A percentile compares a stretch with the other conserved stretches of the same genome.
Evolutionary conservation across 2,329 filamentous ascomycete species (phyloP).

Genomic region (Huntiella savannae): DNA sequence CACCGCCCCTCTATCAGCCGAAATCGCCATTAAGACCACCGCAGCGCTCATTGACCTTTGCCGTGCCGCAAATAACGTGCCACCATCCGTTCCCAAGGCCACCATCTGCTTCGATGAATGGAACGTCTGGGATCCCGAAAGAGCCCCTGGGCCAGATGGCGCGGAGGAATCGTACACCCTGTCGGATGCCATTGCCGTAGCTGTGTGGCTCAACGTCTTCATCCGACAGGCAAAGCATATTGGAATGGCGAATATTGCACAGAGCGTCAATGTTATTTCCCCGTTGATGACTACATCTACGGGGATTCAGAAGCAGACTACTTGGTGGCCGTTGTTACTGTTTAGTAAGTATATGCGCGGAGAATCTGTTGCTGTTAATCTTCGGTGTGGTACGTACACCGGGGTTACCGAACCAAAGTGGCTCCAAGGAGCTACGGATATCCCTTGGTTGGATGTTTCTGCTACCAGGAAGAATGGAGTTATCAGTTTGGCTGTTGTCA

Average conservation of each 20-base stretch:
- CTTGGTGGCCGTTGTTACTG: conserved; percentile 54
- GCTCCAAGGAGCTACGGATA: conserved; percentile 45
- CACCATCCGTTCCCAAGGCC: conserved; percentile 37
- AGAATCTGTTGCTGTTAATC: conserved; percentile 45
- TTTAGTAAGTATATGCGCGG: conserved; percentile 51
- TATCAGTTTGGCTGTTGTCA: conserved; percentile 52
- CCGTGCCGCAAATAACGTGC: conserved; percentile 46
- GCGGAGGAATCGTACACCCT: conserved; percentile 57
- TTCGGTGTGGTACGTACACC: conserved; percentile 42
- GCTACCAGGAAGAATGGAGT: conserved; percentile 36
- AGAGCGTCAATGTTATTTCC: conserved; percentile 60
- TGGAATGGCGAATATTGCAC: conserved; percentile 64
- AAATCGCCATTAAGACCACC: conserved; percentile 55
- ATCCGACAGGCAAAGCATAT: conserved; percentile 50
- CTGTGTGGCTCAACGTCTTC: conserved; percentile 59
- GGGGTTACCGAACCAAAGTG: conserved; percentile 48
- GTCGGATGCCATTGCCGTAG: conserved; percentile 57
- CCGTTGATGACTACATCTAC: conserved; percentile 52
- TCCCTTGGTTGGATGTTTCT: conserved; percentile 52
- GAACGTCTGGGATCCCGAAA: conserved; percentile 63
- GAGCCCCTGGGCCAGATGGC: conserved; percentile 51
- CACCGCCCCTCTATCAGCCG: conserved; percentile 44
- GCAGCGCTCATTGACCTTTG: conserved; percentile 53
- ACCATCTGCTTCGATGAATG: conserved; percentile 72
- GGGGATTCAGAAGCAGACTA: conserved; percentile 51